Base-by-base conservation (phyloP, 1,284 basidiomycete genomes). In the Farysia itapuensis region DNA sequence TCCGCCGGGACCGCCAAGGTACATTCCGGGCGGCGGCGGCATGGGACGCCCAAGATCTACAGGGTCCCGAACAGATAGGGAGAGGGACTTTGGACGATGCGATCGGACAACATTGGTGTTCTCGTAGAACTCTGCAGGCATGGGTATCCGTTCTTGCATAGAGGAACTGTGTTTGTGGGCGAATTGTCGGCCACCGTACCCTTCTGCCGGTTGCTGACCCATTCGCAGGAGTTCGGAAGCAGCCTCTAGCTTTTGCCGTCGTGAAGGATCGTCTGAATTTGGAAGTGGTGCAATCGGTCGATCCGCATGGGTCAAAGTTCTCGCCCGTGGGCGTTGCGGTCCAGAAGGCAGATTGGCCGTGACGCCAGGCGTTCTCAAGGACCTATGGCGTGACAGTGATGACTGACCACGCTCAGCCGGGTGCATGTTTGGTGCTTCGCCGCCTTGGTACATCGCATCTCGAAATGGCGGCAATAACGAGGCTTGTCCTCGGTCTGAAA, bases 201-300 rank as follows among this genome's bases (percentile, higher is more conserved):
- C 29, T 3, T 25, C 3, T 12, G 23, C 21, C 2, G 28, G 23
- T 35, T 43, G 45, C 26, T 53, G 48, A 15, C 45, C 49, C 54
- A 61, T 65, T 5, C 49, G 57, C 24, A 65, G 26, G 14, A 63
- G 53, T 38, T 57, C 60, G n/a, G 48, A 58, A 6, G 50, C 54
- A 33, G 50, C 58, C 21, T 63, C 59, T 14, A 57, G 39, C 26
- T 48, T 34, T 28, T 63, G 59, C 41, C 39, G 51, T 14, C 53
- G 43, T 15, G 49, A 44, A 4, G 52, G 52, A 34, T 63, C 59
- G 12, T 57, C 52, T 25, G 45, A 46, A n/a, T 56, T 56, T 12
- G 64, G 60, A 28, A 67, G 31, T 1, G 64, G 60, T 14, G 64
- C 64, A 28, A 67, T 67, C 4, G 53, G 60, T 22, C 64, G 53